phyloP scores from a whole-genome alignment of 352 stramenopile genomes.

The Pythium brachiatum region DNA sequence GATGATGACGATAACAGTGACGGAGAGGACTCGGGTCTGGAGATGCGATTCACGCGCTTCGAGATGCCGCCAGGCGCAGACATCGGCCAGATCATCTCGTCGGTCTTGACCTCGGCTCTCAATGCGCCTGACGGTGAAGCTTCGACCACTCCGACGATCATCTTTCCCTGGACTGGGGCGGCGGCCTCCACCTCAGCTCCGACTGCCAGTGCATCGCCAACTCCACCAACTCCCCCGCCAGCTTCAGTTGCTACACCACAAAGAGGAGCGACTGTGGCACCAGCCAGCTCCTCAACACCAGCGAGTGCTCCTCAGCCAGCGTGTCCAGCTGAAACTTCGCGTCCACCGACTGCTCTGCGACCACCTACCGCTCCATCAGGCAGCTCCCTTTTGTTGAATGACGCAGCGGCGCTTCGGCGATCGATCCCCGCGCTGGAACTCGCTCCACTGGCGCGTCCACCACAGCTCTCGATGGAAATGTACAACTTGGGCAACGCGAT shows the following conservation, averaged over 20 bases:
- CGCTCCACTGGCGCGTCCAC: constrained; percentile 9
- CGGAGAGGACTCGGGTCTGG: neutral
- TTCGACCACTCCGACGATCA: neutral
- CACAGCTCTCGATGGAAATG: constrained; percentile 19
- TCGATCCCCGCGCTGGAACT: constrained; percentile 24
- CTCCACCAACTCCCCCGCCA: neutral
- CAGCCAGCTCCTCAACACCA: neutral
- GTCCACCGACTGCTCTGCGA: neutral
- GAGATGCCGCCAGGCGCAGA: neutral
- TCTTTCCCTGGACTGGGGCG: neutral
- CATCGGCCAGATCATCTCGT: constrained; percentile 12
- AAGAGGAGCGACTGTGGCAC: neutral
- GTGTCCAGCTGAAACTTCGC: neutral
- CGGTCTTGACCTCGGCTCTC: constrained; percentile 3
- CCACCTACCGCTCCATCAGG: neutral
- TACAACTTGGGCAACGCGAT: constrained; percentile 25
- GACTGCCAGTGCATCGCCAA: neutral
- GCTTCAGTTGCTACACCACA: neutral
- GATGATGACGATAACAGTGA: neutral
- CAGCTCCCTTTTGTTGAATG: constrained; percentile 1
- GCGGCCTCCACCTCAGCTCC: too few species aligned
- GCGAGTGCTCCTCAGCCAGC: neutral
- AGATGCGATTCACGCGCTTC: neutral
- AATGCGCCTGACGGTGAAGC: neutral
- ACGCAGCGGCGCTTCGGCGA: constrained; percentile 20